Percentiles rank a stretch among this genome's conserved stretches.
These are phyloP conservation scores for Apocynum venetum DNA, from an alignment of 257 asterid genomes.

Conservation along the genomic window DNA sequence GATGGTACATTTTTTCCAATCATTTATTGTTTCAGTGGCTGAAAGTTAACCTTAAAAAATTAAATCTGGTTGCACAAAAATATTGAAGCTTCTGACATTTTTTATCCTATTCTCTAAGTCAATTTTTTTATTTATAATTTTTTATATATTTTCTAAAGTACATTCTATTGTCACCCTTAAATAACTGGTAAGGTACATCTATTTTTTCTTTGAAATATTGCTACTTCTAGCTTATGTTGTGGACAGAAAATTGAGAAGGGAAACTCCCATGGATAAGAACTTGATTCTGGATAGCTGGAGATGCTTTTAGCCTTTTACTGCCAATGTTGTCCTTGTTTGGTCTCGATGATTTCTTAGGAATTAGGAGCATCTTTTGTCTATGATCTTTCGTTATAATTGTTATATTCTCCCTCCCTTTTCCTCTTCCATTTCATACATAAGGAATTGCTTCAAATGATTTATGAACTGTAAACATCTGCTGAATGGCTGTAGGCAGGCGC, in stretches of 20 bases:
- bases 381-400: neutral
- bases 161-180: neutral
- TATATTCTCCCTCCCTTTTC: neutral
- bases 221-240: neutral
- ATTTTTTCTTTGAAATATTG: neutral
- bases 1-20: neutral
- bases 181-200: neutral
- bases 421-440: neutral
- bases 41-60: neutral
- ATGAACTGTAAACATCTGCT: slow-evolving; percentile 1
- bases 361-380: neutral
- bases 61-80: neutral
- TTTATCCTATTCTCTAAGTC: too few relatives aligned
- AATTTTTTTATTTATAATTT: neutral
- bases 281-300: neutral
- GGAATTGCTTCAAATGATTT: neutral
- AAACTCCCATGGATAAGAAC: neutral
- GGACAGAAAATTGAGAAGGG: neutral
- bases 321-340: neutral
- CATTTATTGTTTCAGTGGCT: neutral
- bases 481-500: slow-evolving; percentile 79
- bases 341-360: neutral
- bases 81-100: neutral
- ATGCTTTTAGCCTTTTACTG: neutral
- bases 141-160: neutral